A percentile compares a stretch with the other conserved stretches of the same genome.
Evolutionary conservation across 441 rosid species (phyloP).

Genomic region (Syzygium malaccense): DNA sequence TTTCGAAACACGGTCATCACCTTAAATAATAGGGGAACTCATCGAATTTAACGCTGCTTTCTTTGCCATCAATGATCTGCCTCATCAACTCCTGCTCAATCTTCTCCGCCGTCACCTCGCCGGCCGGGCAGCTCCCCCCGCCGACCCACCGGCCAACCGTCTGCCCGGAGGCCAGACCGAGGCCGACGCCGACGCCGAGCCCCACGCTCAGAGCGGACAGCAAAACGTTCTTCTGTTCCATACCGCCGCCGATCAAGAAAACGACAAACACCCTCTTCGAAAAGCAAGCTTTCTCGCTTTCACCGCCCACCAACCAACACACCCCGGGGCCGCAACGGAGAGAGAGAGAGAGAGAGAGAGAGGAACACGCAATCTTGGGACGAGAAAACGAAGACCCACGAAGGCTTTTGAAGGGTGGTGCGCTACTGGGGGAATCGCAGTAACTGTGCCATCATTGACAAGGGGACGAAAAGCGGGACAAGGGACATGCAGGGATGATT

Average conservation of each 20-base stretch:
- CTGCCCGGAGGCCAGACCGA: constrained; percentile 83
- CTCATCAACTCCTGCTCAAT: constrained; percentile 18
- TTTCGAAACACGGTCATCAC: not conserved
- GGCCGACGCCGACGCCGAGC: constrained; percentile 76
- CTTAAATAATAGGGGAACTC: constrained; percentile 21
- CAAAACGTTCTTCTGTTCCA: constrained; percentile 77
- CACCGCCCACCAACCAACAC: not conserved
- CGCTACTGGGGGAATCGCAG: not conserved
- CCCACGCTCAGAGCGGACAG: constrained; percentile 85
- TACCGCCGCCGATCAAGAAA: constrained; percentile 6
- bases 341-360: not conserved
- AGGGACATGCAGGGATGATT: not conserved
- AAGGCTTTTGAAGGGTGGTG: not conserved
- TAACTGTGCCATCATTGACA: not conserved
- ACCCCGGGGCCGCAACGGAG: not conserved
- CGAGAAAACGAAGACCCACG: not conserved
- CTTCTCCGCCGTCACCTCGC: constrained; percentile 6
- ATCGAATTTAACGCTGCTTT: constrained; percentile 4
- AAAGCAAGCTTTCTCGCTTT: not conserved
- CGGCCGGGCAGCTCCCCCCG: constrained; percentile 1
- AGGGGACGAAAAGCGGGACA: not conserved
- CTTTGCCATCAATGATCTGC: constrained; percentile 11
- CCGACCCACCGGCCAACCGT: constrained; percentile 49
- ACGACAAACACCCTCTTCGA: not conserved
- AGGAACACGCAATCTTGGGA: not conserved